A percentile compares a stretch with the other conserved stretches of the same genome.
phyloP scores from a whole-genome alignment of 2,329 filamentous ascomycete species.

The Botrytis hyacinthi region DNA sequence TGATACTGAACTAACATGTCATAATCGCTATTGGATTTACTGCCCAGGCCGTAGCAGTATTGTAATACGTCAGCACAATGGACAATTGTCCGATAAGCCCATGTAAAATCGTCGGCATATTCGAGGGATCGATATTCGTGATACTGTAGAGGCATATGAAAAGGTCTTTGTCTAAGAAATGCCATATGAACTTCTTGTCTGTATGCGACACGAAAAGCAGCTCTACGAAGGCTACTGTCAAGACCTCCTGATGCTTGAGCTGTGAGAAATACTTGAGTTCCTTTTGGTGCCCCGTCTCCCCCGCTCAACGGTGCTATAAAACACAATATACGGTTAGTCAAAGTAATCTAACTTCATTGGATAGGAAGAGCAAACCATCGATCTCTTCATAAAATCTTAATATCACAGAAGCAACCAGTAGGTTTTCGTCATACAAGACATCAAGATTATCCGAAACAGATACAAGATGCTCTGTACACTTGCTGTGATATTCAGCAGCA shows the following conservation, averaged over 20 bases:
- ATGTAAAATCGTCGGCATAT: conserved; percentile 28
- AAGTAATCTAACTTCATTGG: neutral
- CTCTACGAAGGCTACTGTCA: conserved; percentile 43
- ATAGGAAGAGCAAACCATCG: conserved; percentile 34
- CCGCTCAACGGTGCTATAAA: conserved; percentile 27
- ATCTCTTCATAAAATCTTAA: conserved; percentile 45
- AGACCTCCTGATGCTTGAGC: conserved; percentile 36
- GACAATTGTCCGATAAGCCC: conserved; percentile 30
- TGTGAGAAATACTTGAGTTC: conserved; percentile 32
- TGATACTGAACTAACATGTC: conserved; percentile 27
- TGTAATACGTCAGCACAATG: conserved; percentile 30
- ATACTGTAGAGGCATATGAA: conserved; percentile 42
- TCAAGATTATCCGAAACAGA: conserved; percentile 41
- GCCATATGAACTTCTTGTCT: conserved; percentile 51
- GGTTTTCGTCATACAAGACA: conserved; percentile 41
- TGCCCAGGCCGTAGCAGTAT: conserved; percentile 30
- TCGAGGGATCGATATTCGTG: conserved; percentile 28
- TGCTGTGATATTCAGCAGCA: conserved; percentile 44
- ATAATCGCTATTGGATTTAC: conserved; percentile 24
- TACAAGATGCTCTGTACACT: conserved; percentile 44
- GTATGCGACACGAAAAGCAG: conserved; percentile 48
- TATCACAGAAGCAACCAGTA: conserved; percentile 43
- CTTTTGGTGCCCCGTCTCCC: conserved; percentile 28
- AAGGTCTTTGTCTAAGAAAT: conserved; percentile 42
- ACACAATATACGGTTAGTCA: neutral